phyloP scores from a whole-genome alignment of 2,329 filamentous ascomycete species.

The Tolypocladium tropicale region DNA sequence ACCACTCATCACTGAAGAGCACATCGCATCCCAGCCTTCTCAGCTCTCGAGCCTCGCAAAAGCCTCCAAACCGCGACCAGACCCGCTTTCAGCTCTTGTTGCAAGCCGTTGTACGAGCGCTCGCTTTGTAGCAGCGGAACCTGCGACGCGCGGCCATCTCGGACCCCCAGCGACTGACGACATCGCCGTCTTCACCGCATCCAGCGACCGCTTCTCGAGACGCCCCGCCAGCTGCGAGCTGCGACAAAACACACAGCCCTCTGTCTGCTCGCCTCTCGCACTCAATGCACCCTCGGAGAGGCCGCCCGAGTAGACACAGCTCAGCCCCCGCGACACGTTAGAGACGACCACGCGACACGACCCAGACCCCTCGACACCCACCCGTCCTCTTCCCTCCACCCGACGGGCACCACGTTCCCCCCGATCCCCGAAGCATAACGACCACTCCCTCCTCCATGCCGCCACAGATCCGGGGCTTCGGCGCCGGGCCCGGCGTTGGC shows the following conservation, averaged over 20 bases:
- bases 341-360: conserved; percentile 11
- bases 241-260: neutral
- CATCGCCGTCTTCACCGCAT: neutral
- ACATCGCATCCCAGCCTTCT: neutral
- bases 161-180: neutral
- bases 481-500: conserved; percentile 24
- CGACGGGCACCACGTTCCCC: neutral
- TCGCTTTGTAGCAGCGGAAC: neutral
- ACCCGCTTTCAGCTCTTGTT: neutral
- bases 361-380: neutral
- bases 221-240: neutral
- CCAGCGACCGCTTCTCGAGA: neutral
- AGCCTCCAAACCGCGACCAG: neutral
- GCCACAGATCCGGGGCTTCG: conserved; percentile 27
- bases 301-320: conserved; percentile 6
- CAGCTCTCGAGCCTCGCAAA: neutral
- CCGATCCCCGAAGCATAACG: neutral
- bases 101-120: neutral
- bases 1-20: neutral
- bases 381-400: neutral
- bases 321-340: conserved; percentile 16
- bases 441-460: conserved; percentile 16
- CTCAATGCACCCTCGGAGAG: conserved; percentile 10
- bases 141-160: neutral
- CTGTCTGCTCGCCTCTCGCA: neutral